phyloP scores from a whole-genome alignment of 2,329 filamentous ascomycete species.

The Leptographium procerum region DNA sequence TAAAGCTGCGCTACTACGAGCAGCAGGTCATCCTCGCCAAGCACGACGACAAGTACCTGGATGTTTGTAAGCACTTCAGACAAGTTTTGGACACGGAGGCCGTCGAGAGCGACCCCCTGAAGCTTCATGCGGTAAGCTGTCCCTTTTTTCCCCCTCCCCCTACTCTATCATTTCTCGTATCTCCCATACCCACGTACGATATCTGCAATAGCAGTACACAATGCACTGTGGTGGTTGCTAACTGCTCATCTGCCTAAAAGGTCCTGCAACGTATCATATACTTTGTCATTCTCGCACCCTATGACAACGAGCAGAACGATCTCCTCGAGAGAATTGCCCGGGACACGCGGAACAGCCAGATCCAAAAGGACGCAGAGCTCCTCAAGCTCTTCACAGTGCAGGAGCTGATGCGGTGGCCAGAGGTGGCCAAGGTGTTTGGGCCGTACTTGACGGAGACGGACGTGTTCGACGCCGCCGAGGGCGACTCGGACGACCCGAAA shows the following conservation, averaged over 20 bases:
- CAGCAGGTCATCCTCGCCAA: conserved; percentile 93
- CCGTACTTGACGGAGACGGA: conserved; percentile 81
- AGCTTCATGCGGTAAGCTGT: conserved; percentile 69
- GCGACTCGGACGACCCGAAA: conserved; percentile 63
- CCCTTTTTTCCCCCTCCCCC: neutral
- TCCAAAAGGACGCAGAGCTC: conserved; percentile 71
- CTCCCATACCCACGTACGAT: too few species aligned
- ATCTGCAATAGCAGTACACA: too few species aligned
- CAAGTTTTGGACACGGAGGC: conserved; percentile 94
- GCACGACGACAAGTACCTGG: conserved; percentile 94
- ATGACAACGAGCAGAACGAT: conserved; percentile 98
- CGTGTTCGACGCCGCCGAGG: conserved; percentile 63
- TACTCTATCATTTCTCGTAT: neutral
- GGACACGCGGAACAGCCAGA: conserved; percentile 68
- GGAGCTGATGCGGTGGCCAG: conserved; percentile 97
- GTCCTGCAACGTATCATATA: conserved; percentile 91
- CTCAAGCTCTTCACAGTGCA: conserved; percentile 90
- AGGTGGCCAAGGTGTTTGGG: conserved; percentile 80
- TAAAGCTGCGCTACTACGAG: conserved; percentile 94
- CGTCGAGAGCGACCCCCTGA: conserved; percentile 77
- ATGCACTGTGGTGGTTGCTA: neutral
- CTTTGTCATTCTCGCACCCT: conserved; percentile 90
- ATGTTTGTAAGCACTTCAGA: conserved; percentile 95
- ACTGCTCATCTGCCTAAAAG: conserved; percentile 28
- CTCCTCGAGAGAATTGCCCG: conserved; percentile 85